phyloP scores from a whole-genome alignment of 805 yeast species.

The Candida adriatica region DNA sequence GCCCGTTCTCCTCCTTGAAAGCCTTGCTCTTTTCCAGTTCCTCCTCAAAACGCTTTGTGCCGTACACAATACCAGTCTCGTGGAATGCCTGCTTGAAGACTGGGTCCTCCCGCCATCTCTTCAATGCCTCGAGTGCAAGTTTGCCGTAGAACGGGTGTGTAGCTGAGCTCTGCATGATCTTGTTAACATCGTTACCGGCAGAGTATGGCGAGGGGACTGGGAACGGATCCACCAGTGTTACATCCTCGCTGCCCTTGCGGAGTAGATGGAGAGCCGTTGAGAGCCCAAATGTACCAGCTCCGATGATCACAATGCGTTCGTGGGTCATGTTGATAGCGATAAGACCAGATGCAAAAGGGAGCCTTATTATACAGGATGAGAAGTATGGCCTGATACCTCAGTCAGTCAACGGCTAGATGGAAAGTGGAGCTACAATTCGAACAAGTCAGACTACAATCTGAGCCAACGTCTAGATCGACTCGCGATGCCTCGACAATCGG shows the following conservation, averaged over 20 bases:
- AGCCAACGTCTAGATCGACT: not conserved
- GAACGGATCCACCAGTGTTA: conserved; percentile 27
- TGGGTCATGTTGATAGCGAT: not conserved
- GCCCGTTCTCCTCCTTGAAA: conserved; percentile 7
- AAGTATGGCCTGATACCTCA: not conserved
- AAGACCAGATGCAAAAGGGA: not conserved
- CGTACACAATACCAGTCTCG: conserved; percentile 29
- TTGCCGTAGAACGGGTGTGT: conserved; percentile 18
- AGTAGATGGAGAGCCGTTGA: conserved; percentile 33
- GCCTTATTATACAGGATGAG: not conserved
- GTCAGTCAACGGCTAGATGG: not conserved
- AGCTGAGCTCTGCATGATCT: conserved; percentile 27
- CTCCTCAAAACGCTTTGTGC: conserved; percentile 3
- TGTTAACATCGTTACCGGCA: conserved; percentile 37
- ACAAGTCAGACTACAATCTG: too few relatives aligned
- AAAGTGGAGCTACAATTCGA: not conserved
- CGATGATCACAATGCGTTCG: conserved; percentile 26
- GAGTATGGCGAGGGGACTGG: conserved; percentile 31
- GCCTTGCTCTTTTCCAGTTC: conserved; percentile 11
- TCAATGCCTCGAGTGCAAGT: conserved; percentile 29
- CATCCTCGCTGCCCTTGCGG: conserved; percentile 26
- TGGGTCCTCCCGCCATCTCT: conserved; percentile 28
- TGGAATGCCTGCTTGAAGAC: conserved; percentile 26
- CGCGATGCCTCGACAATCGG: not conserved
- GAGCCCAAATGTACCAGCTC: conserved; percentile 39